Conservation (phyloP, 805 yeast species). For the Suhomyces xylopsoci region DNA sequence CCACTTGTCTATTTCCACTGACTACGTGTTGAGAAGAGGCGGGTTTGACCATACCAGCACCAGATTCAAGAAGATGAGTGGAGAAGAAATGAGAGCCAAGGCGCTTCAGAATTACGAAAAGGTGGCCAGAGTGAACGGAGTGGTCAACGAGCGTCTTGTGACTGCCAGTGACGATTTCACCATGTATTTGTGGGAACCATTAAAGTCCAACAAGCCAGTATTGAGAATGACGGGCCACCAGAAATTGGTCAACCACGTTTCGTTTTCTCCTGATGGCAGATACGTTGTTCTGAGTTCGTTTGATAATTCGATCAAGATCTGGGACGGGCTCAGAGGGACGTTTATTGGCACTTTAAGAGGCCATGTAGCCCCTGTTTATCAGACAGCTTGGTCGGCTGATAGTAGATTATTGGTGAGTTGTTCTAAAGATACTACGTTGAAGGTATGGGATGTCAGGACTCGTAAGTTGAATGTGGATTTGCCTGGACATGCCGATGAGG, state of each 20-base stretch:
- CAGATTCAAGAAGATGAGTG: slow-evolving; percentile 26
- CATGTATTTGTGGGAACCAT: slow-evolving; percentile 96
- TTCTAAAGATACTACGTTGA: slow-evolving; percentile 92
- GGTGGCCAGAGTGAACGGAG: slow-evolving; percentile 58
- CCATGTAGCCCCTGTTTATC: slow-evolving; percentile 97
- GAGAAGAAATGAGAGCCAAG: slow-evolving; percentile 34
- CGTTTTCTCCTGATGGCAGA: slow-evolving; percentile 94
- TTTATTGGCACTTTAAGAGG: slow-evolving; percentile 90
- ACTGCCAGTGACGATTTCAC: slow-evolving; percentile 98
- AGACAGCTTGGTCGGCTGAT: slow-evolving; percentile 97
- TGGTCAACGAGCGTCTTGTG: slow-evolving; percentile 69
- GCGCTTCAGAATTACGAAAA: slow-evolving; percentile 64
- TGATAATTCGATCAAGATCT: slow-evolving; percentile 89
- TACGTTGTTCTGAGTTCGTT: slow-evolving; percentile 88
- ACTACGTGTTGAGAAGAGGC: slow-evolving; percentile 81
- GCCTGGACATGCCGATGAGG: slow-evolving; percentile 96
- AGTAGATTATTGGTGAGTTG: slow-evolving; percentile 87
- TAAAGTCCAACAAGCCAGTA: slow-evolving; percentile 74
- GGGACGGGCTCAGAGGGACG: slow-evolving; percentile 94
- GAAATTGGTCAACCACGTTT: slow-evolving; percentile 91
- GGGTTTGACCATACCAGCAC: slow-evolving; percentile 72
- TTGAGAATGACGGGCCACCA: slow-evolving; percentile 98
- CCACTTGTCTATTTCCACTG: slow-evolving; percentile 88
- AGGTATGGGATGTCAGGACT: slow-evolving; percentile 93
- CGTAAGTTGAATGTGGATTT: slow-evolving; percentile 80